Base-by-base conservation (phyloP, 352 stramenopile species). In the Globisporangium solare region DNA sequence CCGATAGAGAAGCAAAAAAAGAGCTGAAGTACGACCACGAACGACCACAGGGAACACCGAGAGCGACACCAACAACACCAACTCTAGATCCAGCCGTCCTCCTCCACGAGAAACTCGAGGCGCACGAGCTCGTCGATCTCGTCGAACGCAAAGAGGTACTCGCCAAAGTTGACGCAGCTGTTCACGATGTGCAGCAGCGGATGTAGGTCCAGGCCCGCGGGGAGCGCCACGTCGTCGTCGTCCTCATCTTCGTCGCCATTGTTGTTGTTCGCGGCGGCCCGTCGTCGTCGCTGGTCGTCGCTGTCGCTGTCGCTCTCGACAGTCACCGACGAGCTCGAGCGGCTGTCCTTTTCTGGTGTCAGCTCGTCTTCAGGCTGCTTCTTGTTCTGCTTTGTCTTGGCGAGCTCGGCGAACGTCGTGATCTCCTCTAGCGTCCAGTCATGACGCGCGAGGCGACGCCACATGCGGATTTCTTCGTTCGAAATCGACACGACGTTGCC, bases 391-490 rank as follows among this genome's bases (percentile, higher is more conserved):
- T 43, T 35, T 35, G 27, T 35, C 27, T 35, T 18, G 4, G 56
- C 47, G 12, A 62, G 27, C 17, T 62, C 56, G n/a, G 24, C n/a
- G 13, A 63, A 22, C 42, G 60, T 68, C 48, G 73, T 78, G 52
- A 77, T 70, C 20, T 88, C 81, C 54, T 91, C 81, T 0, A 72
- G 47, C 17, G 49, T 56, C 81, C 81, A 91, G 58, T 91, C 73
- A 48, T 91, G 81, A 31, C 74, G 55, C 15, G 77, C 79, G 43
- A 91, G 66, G 2, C 81, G 76, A 32, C 81, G 81, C 81, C 81
- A 91, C 75, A 86, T 88, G 41, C 75, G 74, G 58, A 91, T 91
- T 64, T 91, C 81, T 60, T 85, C 81, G 56, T 91, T 91, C 63
- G 81, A 84, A 56, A 91, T 86, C 43, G 70, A 83, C 21, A 87